Evolutionary conservation across 129 eudicot species (phyloP), one percentile per base, ranked within the genome.

Genomic region (Pseudognaphalium luteoalbum): DNA sequence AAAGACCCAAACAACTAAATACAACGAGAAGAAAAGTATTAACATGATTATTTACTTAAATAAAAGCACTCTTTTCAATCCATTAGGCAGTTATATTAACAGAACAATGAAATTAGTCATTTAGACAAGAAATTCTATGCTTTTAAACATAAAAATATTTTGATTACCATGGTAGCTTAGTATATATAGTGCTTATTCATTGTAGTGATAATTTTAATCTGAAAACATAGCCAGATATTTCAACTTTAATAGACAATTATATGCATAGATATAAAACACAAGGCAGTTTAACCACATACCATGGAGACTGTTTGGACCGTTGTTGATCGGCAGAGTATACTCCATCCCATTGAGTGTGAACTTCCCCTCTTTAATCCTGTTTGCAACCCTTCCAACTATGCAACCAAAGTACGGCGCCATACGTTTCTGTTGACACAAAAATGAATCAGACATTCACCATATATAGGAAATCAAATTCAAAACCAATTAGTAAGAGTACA

Each of bases 311-410:
- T 70, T 70, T 14, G 74, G 74, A 50, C 74, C 74, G 3, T 70
- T 70, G 62, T 70, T 70, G 25, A 70, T 70, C 15, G 74, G 74
- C 1, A 70, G 28, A 29, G 74, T 25, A 50, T 70, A 70, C 12
- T 29, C 74, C 5, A 9, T 70, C 62, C 74, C 74, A 44, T 70
- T 70, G 3, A 94, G 81, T 59, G 85, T 81, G 67, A 94, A 94
- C 66, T 91, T 91, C 72, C 98, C 98, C 65, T 91, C 97, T 81
- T 89, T 94, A 84, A 87, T 94, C 88, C 98, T 86, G 77, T 94
- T 94, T 35, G 98, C 98, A 61, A 94, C 98, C 41, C 98, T 83
- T 34, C 98, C 98, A 68, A 94, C 98, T 47, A 94, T 91, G 90
- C 98, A 91, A 39, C 98, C 98, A 84, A 90, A 94, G 76, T 82